Evolutionary conservation across 2,329 filamentous ascomycete species (phyloP).

Genomic region (Beauveria sp.): DNA sequence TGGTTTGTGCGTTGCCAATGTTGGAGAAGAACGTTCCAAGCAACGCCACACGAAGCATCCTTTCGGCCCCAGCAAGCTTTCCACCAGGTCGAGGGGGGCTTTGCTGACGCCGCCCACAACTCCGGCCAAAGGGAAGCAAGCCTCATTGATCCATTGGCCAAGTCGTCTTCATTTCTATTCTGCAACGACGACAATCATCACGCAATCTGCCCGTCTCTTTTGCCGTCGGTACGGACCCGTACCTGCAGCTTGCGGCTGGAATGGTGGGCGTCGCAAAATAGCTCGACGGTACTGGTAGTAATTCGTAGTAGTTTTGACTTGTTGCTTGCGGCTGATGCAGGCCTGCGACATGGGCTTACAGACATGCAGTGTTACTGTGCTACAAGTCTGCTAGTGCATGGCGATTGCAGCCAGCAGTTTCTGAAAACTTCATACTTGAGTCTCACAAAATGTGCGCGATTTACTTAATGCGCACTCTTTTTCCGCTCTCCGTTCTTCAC

Average conservation of each 20-base stretch:
- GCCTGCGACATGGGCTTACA: not conserved
- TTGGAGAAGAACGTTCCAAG: not conserved
- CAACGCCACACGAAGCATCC: not conserved
- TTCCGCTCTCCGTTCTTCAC: too few species aligned
- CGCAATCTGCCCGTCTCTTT: not conserved
- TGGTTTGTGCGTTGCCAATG: not conserved
- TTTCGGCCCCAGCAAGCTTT: not conserved
- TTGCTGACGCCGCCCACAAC: not conserved
- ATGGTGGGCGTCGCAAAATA: not conserved
- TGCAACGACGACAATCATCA: not conserved
- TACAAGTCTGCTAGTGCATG: not conserved
- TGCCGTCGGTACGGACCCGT: not conserved
- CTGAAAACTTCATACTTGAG: too few species aligned
- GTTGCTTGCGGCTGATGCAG: not conserved
- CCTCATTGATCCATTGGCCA: not conserved
- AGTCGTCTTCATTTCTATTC: too few species aligned
- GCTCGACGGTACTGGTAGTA: not conserved
- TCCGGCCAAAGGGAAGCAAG: slow-evolving; percentile 5
- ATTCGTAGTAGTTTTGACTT: not conserved
- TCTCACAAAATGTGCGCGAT: too few species aligned
- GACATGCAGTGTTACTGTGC: not conserved
- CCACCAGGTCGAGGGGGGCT: too few species aligned
- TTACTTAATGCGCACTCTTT: too few species aligned
- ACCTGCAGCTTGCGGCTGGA: not conserved
- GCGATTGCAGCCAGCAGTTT: too few species aligned